Evolutionary conservation across 2,329 filamentous ascomycete genomes (phyloP).

Genomic region (Trichothecium roseum): DNA sequence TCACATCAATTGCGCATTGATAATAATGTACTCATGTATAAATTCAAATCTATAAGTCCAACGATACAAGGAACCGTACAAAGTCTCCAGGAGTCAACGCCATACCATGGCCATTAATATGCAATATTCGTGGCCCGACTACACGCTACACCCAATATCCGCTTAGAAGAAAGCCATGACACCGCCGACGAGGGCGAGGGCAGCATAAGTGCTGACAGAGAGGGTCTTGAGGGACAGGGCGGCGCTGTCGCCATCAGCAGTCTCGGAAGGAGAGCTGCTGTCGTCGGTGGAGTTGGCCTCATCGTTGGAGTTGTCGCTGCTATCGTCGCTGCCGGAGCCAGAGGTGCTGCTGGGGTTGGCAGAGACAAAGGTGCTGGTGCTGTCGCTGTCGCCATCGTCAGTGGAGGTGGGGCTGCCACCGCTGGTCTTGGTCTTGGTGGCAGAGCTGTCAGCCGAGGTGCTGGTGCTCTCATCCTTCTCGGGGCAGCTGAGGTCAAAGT

Average conservation of each 20-base stretch:
- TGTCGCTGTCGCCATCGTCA: conserved; percentile 2
- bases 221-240: conserved; percentile 3
- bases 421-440: conserved; percentile 7
- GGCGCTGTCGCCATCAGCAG: neutral
- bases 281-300: neutral
- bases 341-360: neutral
- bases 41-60: no score
- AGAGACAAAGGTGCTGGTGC: neutral
- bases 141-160: neutral
- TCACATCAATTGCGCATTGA: no score
- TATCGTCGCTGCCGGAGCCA: neutral
- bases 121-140: no score
- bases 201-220: neutral
- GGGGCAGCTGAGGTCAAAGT: conserved; percentile 44
- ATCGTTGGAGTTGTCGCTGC: neutral
- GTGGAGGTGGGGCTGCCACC: conserved; percentile 5
- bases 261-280: neutral
- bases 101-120: no score
- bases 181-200: conserved; percentile 2
- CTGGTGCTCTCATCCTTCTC: conserved; percentile 2
- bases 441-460: conserved; percentile 7
- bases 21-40: no score
- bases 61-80: no score
- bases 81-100: no score
- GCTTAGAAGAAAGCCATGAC: conserved; percentile 4